Evolutionary conservation across 2,329 filamentous ascomycete genomes (phyloP).

Genomic region (Periconia macrospinosa): DNA sequence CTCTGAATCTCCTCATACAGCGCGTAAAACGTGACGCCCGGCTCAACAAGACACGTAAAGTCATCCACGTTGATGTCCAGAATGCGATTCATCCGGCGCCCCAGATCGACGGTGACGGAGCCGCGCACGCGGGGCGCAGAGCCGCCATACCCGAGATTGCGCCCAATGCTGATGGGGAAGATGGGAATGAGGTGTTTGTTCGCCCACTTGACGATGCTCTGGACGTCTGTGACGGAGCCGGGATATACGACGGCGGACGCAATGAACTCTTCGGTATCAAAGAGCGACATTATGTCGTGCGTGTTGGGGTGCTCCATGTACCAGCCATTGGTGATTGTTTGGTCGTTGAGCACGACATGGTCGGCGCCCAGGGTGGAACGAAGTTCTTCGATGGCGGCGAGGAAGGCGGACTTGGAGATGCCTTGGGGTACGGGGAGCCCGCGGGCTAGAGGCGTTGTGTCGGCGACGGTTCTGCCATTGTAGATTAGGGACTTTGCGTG

Average conservation of each 20-base stretch:
- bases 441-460: too few species aligned
- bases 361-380: slow-evolving; percentile 6
- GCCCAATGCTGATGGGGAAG: slow-evolving; percentile 41
- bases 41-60: slow-evolving; percentile 49
- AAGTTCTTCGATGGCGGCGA: slow-evolving; percentile 16
- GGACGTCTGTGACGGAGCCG: slow-evolving; percentile 43
- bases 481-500: too few species aligned
- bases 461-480: too few species aligned
- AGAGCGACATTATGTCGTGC: slow-evolving; percentile 49
- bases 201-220: slow-evolving; percentile 33
- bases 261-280: slow-evolving; percentile 48
- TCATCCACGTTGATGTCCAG: slow-evolving; percentile 45
- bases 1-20: slow-evolving; percentile 51
- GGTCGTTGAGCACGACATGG: slow-evolving; percentile 20
- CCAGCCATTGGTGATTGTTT: slow-evolving; percentile 33
- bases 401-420: slow-evolving; percentile 17
- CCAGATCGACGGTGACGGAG: slow-evolving; percentile 51
- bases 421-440: too few species aligned
- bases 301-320: slow-evolving; percentile 27
- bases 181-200: slow-evolving; percentile 39
- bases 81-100: slow-evolving; percentile 46
- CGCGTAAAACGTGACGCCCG: slow-evolving; percentile 55
- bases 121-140: slow-evolving; percentile 51
- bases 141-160: slow-evolving; percentile 56
- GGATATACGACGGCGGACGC: slow-evolving; percentile 50